Percentiles rank a stretch among this genome's conserved stretches.
These are phyloP conservation scores for Byssochlamys sp. DNA, from an alignment of 2,329 filamentous ascomycete species.

Conservation along the genomic window DNA sequence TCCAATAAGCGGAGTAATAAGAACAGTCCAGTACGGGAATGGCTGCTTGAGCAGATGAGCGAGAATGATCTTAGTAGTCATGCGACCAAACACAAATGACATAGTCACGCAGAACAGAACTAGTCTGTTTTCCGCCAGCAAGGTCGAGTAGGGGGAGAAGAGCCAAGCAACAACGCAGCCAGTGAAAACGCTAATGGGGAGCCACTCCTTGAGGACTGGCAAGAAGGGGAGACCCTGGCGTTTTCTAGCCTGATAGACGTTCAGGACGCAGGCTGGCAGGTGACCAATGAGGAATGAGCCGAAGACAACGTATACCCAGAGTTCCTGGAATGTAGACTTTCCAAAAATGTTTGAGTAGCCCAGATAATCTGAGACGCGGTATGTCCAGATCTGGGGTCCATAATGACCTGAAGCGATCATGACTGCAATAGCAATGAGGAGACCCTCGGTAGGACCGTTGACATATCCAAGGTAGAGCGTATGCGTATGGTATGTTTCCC, in stretches of 20 bases:
- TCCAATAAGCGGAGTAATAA: constrained; percentile 75
- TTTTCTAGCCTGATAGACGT: constrained; percentile 69
- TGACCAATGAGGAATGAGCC: constrained; percentile 60
- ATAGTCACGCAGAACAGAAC: constrained; percentile 87
- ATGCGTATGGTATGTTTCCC: constrained; percentile 98
- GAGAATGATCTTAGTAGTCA: constrained; percentile 98
- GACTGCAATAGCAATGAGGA: constrained; percentile 75
- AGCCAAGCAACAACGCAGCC: constrained; percentile 70
- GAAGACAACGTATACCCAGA: constrained; percentile 70
- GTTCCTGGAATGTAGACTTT: constrained; percentile 66
- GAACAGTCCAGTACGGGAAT: constrained; percentile 92
- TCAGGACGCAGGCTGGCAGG: constrained; percentile 78
- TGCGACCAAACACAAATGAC: constrained; percentile 92
- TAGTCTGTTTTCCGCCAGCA: constrained; percentile 76
- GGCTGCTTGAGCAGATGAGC: constrained; percentile 87
- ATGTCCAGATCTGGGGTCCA: constrained; percentile 77
- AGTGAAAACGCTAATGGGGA: constrained; percentile 76
- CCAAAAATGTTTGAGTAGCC: constrained; percentile 57
- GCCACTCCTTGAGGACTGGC: constrained; percentile 87
- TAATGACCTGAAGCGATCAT: constrained; percentile 83
- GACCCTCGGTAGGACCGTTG: constrained; percentile 92
- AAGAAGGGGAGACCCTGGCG: constrained; percentile 62
- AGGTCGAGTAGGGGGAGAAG: constrained; percentile 73
- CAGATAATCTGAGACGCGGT: constrained; percentile 60
- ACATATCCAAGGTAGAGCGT: constrained; percentile 91